Base-by-base conservation (phyloP, 768 basidiomycete genomes). In the Chiua virens region DNA sequence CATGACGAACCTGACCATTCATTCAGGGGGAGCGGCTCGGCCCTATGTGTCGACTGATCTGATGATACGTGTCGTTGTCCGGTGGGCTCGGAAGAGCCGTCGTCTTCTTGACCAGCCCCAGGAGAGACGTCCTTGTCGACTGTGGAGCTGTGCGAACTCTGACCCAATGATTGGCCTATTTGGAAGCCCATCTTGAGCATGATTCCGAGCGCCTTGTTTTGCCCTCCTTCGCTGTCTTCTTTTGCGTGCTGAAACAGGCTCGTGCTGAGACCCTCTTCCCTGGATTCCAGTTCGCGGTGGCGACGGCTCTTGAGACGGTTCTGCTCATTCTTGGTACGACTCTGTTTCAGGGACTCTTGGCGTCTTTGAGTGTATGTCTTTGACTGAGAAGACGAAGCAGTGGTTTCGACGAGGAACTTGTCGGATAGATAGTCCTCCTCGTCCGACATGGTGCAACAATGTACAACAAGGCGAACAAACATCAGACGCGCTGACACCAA, bases 111-210 rank as follows among this genome's bases (percentile, higher is more conserved):
- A 7, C 42, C 42, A 15, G 56, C 45, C 15, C 7, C 15, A 28
- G 52, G 22, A 34, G 50, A 18, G 27, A 39, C 9, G 37, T 2
- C 45, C 25, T 52, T 49, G 8, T 21, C 40, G 42, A 48, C 35
- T 22, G 50, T 53, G 47, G 45, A 46, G 49, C 47, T 50, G 14
- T 58, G 60, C 21, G 34, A 15, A 3, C 63, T 46, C 61, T 70
- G 75, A 17, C 91, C 90, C 25, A 93, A 76, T 14, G 88, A 76
- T 66, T 92, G 83, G 15, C 92, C 92, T 3, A 88, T 83, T 71
- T 86, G 87, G 74, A 90, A 94, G 1, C 92, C 92, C 92, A 93
- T 93, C 72, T 89, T 92, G 79, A 88, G 83, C 92, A 94, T 94
- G 75, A 94, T 92, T 15, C 81, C 79, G 47, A 93, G 73, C 8